A percentile compares a stretch with the other conserved stretches of the same genome.
These are phyloP conservation scores for Alloteropsis angusta DNA, from an alignment of 202 grass and related monocot genomes.

Conservation along the genomic window DNA sequence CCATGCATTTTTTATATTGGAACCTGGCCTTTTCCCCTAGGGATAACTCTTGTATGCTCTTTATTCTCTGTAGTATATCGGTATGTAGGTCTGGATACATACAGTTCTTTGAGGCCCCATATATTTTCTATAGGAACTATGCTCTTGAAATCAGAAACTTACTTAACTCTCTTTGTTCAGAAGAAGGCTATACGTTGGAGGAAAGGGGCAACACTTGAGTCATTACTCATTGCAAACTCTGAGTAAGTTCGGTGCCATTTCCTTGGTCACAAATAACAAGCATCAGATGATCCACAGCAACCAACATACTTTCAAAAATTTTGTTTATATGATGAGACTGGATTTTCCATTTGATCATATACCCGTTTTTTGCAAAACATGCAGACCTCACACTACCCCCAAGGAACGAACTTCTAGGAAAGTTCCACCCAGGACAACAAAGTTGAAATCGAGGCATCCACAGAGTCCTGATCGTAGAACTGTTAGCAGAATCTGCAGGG, in stretches of 20 bases:
- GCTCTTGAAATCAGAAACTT: constrained; percentile 13
- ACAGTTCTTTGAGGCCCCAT: constrained; percentile 5
- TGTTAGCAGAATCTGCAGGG: constrained; percentile 39
- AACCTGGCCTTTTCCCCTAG: neutral
- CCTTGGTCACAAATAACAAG: constrained; percentile 6
- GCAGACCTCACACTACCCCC: constrained; percentile 40
- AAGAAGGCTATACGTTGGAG: constrained; percentile 66
- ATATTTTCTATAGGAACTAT: neutral
- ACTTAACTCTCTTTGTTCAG: constrained; percentile 44
- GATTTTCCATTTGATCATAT: constrained; percentile 17
- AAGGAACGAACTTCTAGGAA: constrained; percentile 59
- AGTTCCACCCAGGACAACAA: constrained; percentile 55
- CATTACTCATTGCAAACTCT: constrained; percentile 55
- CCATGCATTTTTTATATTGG: neutral
- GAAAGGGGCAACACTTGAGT: constrained; percentile 85
- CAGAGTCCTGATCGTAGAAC: constrained; percentile 38
- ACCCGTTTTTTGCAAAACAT: constrained; percentile 28
- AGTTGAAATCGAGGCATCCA: constrained; percentile 58
- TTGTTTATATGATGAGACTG: neutral
- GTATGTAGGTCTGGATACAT: neutral
- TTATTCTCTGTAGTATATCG: neutral
- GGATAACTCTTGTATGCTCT: neutral
- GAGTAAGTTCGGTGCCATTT: constrained; percentile 46
- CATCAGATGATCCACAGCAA: constrained; percentile 7
- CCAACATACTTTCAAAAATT: neutral